Conservation (phyloP, 441 rosid genomes). For the Pelargonium cotyledonis region DNA sequence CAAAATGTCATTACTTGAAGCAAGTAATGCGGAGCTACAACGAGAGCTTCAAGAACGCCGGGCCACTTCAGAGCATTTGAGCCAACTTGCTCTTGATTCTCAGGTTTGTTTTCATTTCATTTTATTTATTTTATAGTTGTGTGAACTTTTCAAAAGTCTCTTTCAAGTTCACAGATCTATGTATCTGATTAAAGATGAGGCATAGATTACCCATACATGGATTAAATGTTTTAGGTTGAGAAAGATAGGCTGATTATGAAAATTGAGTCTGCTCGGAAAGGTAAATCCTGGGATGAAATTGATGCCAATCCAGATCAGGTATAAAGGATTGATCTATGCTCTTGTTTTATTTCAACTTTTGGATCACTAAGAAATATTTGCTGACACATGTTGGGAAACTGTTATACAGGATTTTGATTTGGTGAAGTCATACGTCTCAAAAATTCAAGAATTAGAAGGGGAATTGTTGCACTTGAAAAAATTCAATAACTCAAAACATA, state of each 20-base stretch:
- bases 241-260: slow-evolving; percentile 77
- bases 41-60: slow-evolving; percentile 71
- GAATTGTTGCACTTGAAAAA: slow-evolving; percentile 58
- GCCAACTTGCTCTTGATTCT: slow-evolving; percentile 69
- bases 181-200: slow-evolving; percentile 4
- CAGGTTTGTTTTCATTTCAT: slow-evolving; percentile 47
- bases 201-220: slow-evolving; percentile 12
- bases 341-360: slow-evolving; percentile 9
- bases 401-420: slow-evolving; percentile 58
- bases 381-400: slow-evolving; percentile 20
- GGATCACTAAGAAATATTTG: slow-evolving; percentile 3
- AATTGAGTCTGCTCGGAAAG: slow-evolving; percentile 73
- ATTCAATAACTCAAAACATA: slow-evolving; percentile 35
- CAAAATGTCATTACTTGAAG: slow-evolving; percentile 76
- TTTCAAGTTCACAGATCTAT: background rate
- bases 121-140: slow-evolving; percentile 10
- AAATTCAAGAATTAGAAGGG: slow-evolving; percentile 90
- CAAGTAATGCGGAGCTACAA: slow-evolving; percentile 69
- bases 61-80: slow-evolving; percentile 60
- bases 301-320: slow-evolving; percentile 60
- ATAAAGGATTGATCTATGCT: slow-evolving; percentile 8
- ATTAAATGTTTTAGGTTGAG: slow-evolving; percentile 52
- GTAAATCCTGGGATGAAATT: slow-evolving; percentile 89
- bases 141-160: background rate
- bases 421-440: slow-evolving; percentile 60